A percentile compares a stretch with the other conserved stretches of the same genome.
Conservation (phyloP, 2,329 filamentous ascomycete genomes). For the Aspergillus carbonarius region DNA sequence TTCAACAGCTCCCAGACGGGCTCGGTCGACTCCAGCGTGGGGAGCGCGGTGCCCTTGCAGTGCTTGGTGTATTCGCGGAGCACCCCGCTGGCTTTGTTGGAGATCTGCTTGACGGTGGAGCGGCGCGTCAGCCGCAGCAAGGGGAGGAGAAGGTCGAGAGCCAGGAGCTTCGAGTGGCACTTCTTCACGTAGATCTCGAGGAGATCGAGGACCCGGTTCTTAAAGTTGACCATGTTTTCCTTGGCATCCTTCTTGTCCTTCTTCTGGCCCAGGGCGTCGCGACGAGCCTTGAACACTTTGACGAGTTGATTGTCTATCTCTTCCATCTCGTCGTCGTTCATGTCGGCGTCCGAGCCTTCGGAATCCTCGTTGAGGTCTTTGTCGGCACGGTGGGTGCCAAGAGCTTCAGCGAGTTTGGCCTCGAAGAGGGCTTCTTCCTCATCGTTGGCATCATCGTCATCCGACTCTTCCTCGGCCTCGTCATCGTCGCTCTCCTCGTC, state of each 20-base stretch:
- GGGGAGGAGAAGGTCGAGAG: constrained; percentile 70
- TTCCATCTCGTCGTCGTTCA: constrained; percentile 97
- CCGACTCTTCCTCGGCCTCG: constrained; percentile 38
- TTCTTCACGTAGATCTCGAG: constrained; percentile 81
- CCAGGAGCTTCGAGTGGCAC: constrained; percentile 66
- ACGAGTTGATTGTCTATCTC: constrained; percentile 78
- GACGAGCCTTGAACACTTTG: constrained; percentile 79
- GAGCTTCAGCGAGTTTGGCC: constrained; percentile 71
- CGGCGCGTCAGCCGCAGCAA: constrained; percentile 73
- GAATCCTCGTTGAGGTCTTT: constrained; percentile 58
- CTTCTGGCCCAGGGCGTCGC: constrained; percentile 68
- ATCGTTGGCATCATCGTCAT: constrained; percentile 30
- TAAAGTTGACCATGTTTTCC: constrained; percentile 89
- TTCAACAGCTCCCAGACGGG: constrained; percentile 59
- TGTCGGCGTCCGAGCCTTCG: constrained; percentile 67
- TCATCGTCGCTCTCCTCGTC: constrained; percentile 29
- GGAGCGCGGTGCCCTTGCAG: constrained; percentile 51
- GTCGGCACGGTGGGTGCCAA: constrained; percentile 65
- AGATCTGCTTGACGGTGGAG: constrained; percentile 73
- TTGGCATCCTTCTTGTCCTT: constrained; percentile 85
- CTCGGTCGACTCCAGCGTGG: constrained; percentile 44
- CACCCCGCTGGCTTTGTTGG: constrained; percentile 69
- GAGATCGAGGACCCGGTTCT: constrained; percentile 86
- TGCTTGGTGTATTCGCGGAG: constrained; percentile 70
- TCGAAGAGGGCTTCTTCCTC: constrained; percentile 63